Conservation (phyloP, 2,329 filamentous ascomycete species). For the Alternaria sp. region DNA sequence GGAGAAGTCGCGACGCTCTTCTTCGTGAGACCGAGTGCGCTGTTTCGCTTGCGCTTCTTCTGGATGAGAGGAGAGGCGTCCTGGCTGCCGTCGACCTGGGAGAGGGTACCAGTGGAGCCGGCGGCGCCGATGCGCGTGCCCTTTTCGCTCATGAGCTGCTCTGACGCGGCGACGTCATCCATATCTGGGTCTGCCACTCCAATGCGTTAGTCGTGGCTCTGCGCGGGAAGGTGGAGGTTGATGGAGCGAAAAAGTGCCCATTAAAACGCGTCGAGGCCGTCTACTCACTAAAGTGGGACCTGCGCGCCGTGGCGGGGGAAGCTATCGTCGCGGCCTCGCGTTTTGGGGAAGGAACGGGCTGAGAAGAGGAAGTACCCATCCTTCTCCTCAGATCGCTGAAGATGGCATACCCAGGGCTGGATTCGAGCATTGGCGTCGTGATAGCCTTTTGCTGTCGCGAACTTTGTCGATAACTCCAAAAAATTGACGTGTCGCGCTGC, state of each 20-base stretch:
- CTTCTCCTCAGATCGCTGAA: neutral
- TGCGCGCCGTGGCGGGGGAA: conserved; percentile 11
- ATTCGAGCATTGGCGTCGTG: neutral
- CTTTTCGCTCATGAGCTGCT: conserved; percentile 28
- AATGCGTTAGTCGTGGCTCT: conserved; percentile 16
- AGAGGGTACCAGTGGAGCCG: neutral
- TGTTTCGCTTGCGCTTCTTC: conserved; percentile 3
- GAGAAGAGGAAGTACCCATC: conserved; percentile 27
- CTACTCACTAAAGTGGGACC: conserved; percentile 24
- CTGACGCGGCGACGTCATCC: conserved; percentile 28
- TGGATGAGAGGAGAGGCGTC: neutral
- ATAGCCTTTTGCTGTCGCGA: neutral
- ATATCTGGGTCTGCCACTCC: conserved; percentile 18
- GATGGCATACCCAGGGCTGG: conserved; percentile 1
- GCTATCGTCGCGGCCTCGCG: conserved; percentile 4
- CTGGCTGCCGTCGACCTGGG: neutral
- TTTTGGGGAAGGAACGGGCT: conserved; percentile 9
- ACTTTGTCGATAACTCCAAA: neutral
- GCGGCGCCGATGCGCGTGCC: conserved; percentile 4
- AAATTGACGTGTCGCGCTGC: conserved; percentile 2
- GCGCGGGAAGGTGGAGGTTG: neutral
- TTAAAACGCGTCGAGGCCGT: neutral
- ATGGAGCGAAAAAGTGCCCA: neutral
- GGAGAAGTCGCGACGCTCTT: neutral
- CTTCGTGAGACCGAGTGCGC: neutral